phyloP scores from a whole-genome alignment of 2,329 filamentous ascomycete species.

The Aspergillus bombycis region DNA sequence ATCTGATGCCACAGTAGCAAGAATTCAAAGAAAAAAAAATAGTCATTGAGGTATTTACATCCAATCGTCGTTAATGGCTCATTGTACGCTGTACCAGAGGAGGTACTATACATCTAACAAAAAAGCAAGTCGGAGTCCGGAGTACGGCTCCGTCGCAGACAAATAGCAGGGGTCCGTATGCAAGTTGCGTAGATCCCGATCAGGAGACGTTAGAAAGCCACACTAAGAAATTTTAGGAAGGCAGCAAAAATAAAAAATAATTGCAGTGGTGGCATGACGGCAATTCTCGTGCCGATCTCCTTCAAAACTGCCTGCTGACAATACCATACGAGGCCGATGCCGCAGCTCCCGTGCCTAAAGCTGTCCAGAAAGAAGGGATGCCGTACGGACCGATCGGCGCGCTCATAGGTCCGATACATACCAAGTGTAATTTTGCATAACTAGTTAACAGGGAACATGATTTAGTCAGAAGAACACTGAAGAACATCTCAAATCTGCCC shows the following conservation, averaged over 20 bases:
- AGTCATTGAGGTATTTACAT: neutral
- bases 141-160: constrained; percentile 1
- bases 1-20: neutral
- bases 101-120: neutral
- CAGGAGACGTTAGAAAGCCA: constrained; percentile 1
- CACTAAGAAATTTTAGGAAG: neutral
- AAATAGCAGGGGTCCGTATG: constrained; percentile 4
- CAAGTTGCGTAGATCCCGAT: constrained; percentile 1
- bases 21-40: neutral
- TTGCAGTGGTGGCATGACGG: constrained; percentile 4
- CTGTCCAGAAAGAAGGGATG: neutral
- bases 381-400: constrained; percentile 5
- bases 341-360: neutral
- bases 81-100: neutral
- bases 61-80: neutral
- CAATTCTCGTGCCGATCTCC: constrained; percentile 1
- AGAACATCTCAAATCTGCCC: no score
- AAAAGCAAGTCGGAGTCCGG: constrained; percentile 1
- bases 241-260: neutral
- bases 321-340: constrained; percentile 4
- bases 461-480: neutral
- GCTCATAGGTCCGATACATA: neutral
- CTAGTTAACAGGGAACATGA: neutral
- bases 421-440: neutral
- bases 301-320: neutral